Evolutionary conservation across 257 asterid genomes (phyloP).

Genomic region (Datura wrightii): DNA sequence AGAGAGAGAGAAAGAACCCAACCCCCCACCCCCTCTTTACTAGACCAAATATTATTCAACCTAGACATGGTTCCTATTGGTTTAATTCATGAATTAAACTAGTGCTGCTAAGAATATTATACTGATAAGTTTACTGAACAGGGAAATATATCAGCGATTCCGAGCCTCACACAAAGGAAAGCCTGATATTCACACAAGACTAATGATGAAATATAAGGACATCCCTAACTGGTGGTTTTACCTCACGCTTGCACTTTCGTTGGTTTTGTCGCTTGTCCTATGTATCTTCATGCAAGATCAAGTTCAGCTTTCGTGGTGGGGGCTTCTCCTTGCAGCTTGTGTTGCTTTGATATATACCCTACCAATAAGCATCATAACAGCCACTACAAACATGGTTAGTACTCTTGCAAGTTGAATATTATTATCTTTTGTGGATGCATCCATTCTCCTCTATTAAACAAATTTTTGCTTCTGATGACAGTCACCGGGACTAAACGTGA

Average conservation of each 20-base stretch:
- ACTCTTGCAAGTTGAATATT: not conserved
- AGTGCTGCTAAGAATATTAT: not conserved
- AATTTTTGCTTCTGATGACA: not conserved
- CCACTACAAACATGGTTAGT: slow-evolving; percentile 78
- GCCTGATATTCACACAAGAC: slow-evolving; percentile 69
- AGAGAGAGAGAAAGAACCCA: not conserved
- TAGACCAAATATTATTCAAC: not conserved
- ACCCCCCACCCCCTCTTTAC: not conserved
- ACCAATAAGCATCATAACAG: slow-evolving; percentile 73
- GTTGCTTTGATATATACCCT: slow-evolving; percentile 64
- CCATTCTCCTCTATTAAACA: not conserved
- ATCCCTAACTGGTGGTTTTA: slow-evolving; percentile 85
- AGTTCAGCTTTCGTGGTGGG: slow-evolving; percentile 92
- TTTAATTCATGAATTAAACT: not conserved
- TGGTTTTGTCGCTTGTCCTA: slow-evolving; percentile 53
- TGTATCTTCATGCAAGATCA: slow-evolving; percentile 65
- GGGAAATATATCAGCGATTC: slow-evolving; percentile 54
- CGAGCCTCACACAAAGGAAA: slow-evolving; percentile 49
- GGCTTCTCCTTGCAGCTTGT: slow-evolving; percentile 52
- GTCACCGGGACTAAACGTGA: slow-evolving; percentile 76
- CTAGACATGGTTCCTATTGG: not conserved
- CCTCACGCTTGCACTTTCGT: slow-evolving; percentile 43
- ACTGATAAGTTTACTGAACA: slow-evolving; percentile 30
- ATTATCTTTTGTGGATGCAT: not conserved
- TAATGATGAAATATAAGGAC: slow-evolving; percentile 66